Percentiles rank a stretch among this genome's conserved stretches.
Evolutionary conservation across 2,329 filamentous ascomycete genomes (phyloP).

Genomic region (Monosporascus cannonballus): DNA sequence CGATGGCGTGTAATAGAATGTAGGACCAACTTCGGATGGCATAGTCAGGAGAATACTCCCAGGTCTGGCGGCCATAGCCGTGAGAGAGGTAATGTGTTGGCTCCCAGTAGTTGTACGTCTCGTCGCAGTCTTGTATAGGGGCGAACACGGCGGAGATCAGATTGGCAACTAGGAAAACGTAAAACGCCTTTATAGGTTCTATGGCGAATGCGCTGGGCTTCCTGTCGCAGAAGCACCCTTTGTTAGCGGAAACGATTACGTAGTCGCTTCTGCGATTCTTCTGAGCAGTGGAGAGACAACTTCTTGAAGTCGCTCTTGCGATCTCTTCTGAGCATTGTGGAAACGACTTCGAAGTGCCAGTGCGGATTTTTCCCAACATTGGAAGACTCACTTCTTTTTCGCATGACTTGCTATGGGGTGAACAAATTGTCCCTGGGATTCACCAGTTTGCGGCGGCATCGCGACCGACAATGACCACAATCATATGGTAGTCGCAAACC

Average conservation of each 20-base stretch:
- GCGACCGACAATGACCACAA: neutral
- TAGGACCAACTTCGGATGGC: constrained; percentile 96
- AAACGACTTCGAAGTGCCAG: too few relatives aligned
- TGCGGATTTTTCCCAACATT: neutral
- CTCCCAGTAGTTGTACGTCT: constrained; percentile 99
- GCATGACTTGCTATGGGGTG: constrained; percentile 25
- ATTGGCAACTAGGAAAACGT: constrained; percentile 69
- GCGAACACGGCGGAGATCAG: constrained; percentile 72
- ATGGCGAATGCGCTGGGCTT: constrained; percentile 54
- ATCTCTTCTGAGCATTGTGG: neutral
- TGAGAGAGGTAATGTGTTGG: constrained; percentile 90
- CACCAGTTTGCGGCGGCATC: constrained; percentile 16
- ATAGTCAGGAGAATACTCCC: constrained; percentile 96
- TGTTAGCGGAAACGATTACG: constrained; percentile 4
- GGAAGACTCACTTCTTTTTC: constrained; percentile 23
- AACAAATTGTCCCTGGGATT: constrained; percentile 15
- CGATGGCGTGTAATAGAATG: constrained; percentile 67
- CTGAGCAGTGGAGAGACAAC: neutral
- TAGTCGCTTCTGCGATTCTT: neutral
- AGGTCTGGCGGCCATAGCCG: constrained; percentile 91
- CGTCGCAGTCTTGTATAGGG: constrained; percentile 96
- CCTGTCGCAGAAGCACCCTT: constrained; percentile 20
- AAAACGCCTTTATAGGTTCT: constrained; percentile 71
- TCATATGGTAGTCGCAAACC: neutral
- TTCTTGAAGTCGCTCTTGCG: neutral